A percentile compares a stretch with the other conserved stretches of the same genome.
phyloP scores from a whole-genome alignment of 1,284 basidiomycete genomes.

The Rugosomyces carneus region DNA sequence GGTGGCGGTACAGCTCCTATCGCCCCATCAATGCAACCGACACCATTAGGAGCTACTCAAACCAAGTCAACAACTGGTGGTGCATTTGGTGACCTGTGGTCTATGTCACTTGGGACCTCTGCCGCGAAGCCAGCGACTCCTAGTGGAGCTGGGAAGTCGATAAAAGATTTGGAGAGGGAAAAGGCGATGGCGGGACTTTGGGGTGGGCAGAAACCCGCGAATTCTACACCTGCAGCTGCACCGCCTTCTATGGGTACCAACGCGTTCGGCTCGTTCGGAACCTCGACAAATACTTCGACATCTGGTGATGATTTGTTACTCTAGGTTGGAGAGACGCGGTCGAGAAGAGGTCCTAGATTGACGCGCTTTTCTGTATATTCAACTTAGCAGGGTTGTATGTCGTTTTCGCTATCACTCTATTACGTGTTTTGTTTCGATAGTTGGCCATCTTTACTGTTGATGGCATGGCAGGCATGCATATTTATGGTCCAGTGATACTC shows the following conservation, averaged over 20 bases:
- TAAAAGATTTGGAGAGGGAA: slow-evolving; percentile 84
- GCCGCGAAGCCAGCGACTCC: slow-evolving; percentile 26
- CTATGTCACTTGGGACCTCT: slow-evolving; percentile 64
- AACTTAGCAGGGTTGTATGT: not conserved
- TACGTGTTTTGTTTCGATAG: not conserved
- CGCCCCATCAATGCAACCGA: slow-evolving; percentile 19
- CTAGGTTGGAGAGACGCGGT: slow-evolving; percentile 19
- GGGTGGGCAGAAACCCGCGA: slow-evolving; percentile 39
- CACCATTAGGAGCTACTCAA: slow-evolving; percentile 15
- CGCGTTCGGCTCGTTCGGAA: slow-evolving; percentile 42
- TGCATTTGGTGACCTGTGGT: slow-evolving; percentile 88
- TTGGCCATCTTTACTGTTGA: not conserved
- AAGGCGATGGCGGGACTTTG: slow-evolving; percentile 76
- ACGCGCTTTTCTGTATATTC: not conserved
- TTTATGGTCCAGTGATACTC: not conserved
- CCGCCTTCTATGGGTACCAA: slow-evolving; percentile 25
- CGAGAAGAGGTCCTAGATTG: not conserved
- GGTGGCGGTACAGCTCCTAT: slow-evolving; percentile 17
- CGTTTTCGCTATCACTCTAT: not conserved
- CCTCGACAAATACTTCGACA: slow-evolving; percentile 17
- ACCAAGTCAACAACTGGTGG: slow-evolving; percentile 22
- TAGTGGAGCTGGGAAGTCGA: slow-evolving; percentile 59
- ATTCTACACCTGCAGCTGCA: slow-evolving; percentile 1
- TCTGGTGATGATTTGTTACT: slow-evolving; percentile 47
- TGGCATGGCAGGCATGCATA: not conserved